Conservation (phyloP, 192 early-diverging fungal genomes). For the Glomus cerebriforme region DNA sequence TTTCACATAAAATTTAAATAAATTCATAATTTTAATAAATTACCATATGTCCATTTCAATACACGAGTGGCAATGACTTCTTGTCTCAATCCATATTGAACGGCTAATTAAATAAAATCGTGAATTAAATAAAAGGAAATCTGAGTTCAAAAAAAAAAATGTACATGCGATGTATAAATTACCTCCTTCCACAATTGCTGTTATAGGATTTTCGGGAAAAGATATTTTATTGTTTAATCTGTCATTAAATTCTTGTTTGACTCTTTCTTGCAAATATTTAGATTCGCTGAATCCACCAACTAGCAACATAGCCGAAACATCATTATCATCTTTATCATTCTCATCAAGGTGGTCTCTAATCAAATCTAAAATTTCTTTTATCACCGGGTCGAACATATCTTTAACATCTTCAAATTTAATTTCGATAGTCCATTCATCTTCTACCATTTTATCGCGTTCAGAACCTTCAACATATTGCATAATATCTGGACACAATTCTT, state of each 20-base stretch:
- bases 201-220: conserved; percentile 49
- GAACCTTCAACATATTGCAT: neutral
- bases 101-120: conserved; percentile 31
- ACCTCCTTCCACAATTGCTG: conserved; percentile 53
- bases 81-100: conserved; percentile 49
- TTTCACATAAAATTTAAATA: neutral
- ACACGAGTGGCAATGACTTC: conserved; percentile 26
- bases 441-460: neutral
- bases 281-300: conserved; percentile 61
- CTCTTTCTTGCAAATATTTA: conserved; percentile 50
- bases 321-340: neutral
- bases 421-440: conserved; percentile 5
- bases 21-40: too few species aligned
- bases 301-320: conserved; percentile 54
- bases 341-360: conserved; percentile 56
- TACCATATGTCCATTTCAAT: conserved; percentile 21
- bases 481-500: neutral
- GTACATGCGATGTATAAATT: neutral
- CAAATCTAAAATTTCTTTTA: conserved; percentile 52
- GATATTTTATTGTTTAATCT: conserved; percentile 42
- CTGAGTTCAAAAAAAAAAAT: neutral
- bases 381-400: conserved; percentile 55
- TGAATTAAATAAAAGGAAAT: neutral
- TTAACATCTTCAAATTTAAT: neutral
- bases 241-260: conserved; percentile 47